Evolutionary conservation across 2,329 filamentous ascomycete species (phyloP), one percentile per base, ranked within the genome.

Genomic region (Colletotrichum liriopes): DNA sequence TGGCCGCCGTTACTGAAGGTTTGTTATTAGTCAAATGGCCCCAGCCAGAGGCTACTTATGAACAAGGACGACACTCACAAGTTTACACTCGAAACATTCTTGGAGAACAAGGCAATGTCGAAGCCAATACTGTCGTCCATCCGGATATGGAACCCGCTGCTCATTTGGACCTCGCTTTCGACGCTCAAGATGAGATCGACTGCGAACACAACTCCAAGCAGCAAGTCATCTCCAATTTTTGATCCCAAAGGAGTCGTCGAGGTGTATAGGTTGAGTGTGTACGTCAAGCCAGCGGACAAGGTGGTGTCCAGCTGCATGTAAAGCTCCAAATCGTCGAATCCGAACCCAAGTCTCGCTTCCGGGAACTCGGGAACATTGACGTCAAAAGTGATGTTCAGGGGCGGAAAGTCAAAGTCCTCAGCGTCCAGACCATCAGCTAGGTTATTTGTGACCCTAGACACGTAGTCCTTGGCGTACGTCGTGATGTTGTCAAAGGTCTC

Each of bases 91-190:
- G 87, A 85, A 0, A 90, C 80, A 9, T 87, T 81, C 2, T 84
- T 78, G 32, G 83, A 81, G 59, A 91, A 90, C 35, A 91, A 76
- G 0, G 83, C 79, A 20, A 91, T 82, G 1, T 86, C 80, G 29
- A 91, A 79, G 0, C 78, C 77, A 1, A 88, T 76, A 0, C 84
- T 84, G 54, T 90, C 85, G 4, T 90, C 85, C 0, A 90, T 78
- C 63, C 84, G 83, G 65, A 91, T 81, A 73, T 91, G 89, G 43
- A 91, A 86, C 0, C 89, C 89, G 23, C 81, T 86, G 60, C 81
- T 86, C 16, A 91, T 85, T 37, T 86, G 83, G 29, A 90, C 81
- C 52, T 84, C 79, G 0, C 81, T 81, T 2, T 88, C 81, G 0
- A 83, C 84, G 18, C 79, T 84, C 35, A 91, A 75, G 32, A 91